A percentile compares a stretch with the other conserved stretches of the same genome.
phyloP scores from a whole-genome alignment of 2,329 filamentous ascomycete genomes.

The Cryphonectria radicalis region DNA sequence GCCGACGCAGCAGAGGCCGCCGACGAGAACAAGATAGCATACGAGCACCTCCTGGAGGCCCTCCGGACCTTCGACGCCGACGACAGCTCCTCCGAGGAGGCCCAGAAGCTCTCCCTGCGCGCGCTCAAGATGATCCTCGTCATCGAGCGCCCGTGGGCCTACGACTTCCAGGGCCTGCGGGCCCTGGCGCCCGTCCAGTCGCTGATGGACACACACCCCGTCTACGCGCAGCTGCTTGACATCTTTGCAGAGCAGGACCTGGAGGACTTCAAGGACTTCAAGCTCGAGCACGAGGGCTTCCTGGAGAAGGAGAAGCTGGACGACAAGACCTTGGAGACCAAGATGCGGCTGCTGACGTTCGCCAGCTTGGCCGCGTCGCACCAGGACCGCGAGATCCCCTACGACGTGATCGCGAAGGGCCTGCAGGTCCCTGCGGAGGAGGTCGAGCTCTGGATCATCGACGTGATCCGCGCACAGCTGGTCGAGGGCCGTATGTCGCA shows the following conservation, averaged over 20 bases:
- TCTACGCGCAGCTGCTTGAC: constrained; percentile 90
- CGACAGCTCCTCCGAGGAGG: constrained; percentile 61
- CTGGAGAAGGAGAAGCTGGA: constrained; percentile 77
- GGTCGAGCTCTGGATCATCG: constrained; percentile 98
- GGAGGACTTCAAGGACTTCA: constrained; percentile 95
- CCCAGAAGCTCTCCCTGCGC: constrained; percentile 62
- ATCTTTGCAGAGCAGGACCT: constrained; percentile 94
- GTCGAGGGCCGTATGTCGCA: constrained; percentile 97
- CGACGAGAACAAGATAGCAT: constrained; percentile 71
- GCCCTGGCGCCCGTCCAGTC: constrained; percentile 83
- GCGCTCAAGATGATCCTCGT: constrained; percentile 59
- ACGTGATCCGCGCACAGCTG: constrained; percentile 92
- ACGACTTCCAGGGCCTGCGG: constrained; percentile 80
- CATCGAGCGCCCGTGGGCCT: constrained; percentile 54
- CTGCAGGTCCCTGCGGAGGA: constrained; percentile 82
- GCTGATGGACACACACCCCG: constrained; percentile 79
- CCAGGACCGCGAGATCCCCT: constrained; percentile 85
- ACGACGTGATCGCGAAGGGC: constrained; percentile 80
- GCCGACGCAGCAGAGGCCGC: constrained; percentile 79
- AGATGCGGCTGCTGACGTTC: constrained; percentile 95
- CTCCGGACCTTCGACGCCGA: constrained; percentile 63
- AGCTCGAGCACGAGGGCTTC: constrained; percentile 86
- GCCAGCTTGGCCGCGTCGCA: constrained; percentile 86
- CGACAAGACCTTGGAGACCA: constrained; percentile 77
- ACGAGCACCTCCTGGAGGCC: constrained; percentile 69